Evolutionary conservation across 2,329 filamentous ascomycete species (phyloP).

Genomic region (Exophiala calicioides): DNA sequence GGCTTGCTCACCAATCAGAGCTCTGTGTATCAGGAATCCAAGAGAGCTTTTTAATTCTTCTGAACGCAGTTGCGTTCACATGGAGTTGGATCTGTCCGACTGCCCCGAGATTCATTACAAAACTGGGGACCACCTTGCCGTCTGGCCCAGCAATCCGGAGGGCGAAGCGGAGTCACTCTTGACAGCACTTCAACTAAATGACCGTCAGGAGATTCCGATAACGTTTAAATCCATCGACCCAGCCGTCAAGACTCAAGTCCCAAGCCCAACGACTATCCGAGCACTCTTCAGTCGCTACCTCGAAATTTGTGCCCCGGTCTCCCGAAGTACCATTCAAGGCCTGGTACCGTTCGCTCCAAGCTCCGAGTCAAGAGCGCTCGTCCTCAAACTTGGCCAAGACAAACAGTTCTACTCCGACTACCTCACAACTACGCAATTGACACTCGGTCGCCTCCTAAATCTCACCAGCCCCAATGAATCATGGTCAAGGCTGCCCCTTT

Average conservation of each 20-base stretch:
- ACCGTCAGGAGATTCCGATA: constrained; percentile 30
- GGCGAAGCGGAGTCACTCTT: constrained; percentile 39
- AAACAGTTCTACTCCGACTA: constrained; percentile 83
- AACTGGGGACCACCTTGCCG: constrained; percentile 45
- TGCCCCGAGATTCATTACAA: constrained; percentile 46
- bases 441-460: constrained; percentile 51
- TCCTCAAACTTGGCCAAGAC: constrained; percentile 77
- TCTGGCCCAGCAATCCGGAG: constrained; percentile 45
- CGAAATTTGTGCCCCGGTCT: constrained; percentile 86
- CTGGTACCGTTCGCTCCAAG: constrained; percentile 77
- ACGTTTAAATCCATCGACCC: constrained; percentile 23
- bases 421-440: constrained; percentile 72
- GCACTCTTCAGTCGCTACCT: constrained; percentile 85
- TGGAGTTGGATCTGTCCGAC: constrained; percentile 42
- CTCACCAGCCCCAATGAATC: constrained; percentile 49
- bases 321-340: constrained; percentile 80
- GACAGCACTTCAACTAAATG: constrained; percentile 33
- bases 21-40: constrained; percentile 79
- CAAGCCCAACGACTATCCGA: constrained; percentile 85
- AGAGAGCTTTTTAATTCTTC: constrained; percentile 77
- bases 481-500: constrained; percentile 24
- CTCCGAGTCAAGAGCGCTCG: constrained; percentile 74
- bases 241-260: constrained; percentile 66
- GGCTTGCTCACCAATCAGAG: constrained; percentile 74
- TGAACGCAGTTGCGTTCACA: constrained; percentile 50